phyloP scores from a whole-genome alignment of 2,329 filamentous ascomycete species.

The Aphanoascus verrucosus region DNA sequence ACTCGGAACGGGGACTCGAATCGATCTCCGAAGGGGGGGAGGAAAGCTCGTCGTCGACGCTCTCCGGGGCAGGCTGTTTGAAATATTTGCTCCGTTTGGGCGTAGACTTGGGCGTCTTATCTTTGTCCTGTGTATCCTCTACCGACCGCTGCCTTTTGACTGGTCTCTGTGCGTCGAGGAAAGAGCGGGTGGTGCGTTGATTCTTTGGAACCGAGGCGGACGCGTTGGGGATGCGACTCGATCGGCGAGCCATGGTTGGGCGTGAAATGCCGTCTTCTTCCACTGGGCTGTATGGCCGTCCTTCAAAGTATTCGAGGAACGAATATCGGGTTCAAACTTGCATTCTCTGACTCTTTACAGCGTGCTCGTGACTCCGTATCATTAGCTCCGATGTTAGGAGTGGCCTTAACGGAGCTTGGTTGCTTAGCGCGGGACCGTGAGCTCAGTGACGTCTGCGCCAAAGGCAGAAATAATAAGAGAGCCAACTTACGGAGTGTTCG shows the following conservation, averaged over 20 bases:
- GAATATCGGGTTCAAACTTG: neutral
- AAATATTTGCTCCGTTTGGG: conserved; percentile 45
- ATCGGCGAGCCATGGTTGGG: conserved; percentile 13
- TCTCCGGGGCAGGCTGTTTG: neutral
- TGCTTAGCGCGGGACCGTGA: neutral
- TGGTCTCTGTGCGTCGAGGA: conserved; percentile 8
- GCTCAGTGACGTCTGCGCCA: neutral
- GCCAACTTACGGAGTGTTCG: too few relatives aligned
- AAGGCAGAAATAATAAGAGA: too few relatives aligned
- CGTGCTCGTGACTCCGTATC: neutral
- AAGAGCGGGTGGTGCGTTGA: conserved; percentile 15
- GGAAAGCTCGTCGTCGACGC: neutral
- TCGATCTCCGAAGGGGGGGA: neutral
- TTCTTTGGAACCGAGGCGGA: neutral
- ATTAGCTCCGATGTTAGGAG: neutral
- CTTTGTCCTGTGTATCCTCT: conserved; percentile 14
- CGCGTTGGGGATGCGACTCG: conserved; percentile 5
- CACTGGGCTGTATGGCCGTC: neutral
- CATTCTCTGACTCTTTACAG: neutral
- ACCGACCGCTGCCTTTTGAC: conserved; percentile 26
- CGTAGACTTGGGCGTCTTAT: conserved; percentile 27
- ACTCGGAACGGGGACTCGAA: conserved; percentile 1
- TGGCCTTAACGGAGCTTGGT: neutral
- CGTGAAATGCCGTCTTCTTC: neutral
- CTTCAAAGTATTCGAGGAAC: neutral